phyloP scores from a whole-genome alignment of 1,139 yeast species.

The Geotrichum histeridarum region DNA sequence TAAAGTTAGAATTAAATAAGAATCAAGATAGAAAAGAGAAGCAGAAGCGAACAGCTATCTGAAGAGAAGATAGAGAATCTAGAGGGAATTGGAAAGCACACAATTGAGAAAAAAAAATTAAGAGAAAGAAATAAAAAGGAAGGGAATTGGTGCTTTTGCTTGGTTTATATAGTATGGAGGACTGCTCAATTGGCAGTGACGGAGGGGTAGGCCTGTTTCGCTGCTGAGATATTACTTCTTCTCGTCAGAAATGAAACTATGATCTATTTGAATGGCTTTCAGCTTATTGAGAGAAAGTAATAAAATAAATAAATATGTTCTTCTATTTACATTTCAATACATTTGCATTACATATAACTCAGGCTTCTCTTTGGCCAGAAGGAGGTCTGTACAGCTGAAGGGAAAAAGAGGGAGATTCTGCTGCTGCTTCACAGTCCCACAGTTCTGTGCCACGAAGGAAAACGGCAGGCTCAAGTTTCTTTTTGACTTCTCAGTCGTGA shows the following conservation, averaged over 20 bases:
- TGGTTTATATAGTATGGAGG: too few species aligned
- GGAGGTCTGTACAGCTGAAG: not conserved
- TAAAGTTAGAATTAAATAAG: not conserved
- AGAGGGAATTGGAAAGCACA: not conserved
- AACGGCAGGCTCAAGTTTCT: constrained; percentile 4
- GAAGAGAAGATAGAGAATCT: not conserved
- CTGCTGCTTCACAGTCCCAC: not conserved
- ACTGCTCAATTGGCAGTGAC: too few species aligned
- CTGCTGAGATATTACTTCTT: too few species aligned
- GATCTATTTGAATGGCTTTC: too few species aligned
- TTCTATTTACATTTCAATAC: too few species aligned
- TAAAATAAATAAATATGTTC: too few species aligned
- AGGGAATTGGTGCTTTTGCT: too few species aligned
- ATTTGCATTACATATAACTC: too few species aligned
- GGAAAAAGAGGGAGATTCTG: not conserved
- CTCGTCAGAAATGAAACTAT: too few species aligned
- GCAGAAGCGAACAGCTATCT: not conserved
- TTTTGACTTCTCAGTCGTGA: not conserved
- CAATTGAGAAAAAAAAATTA: not conserved
- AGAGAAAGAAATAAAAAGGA: not conserved
- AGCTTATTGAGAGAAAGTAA: too few species aligned
- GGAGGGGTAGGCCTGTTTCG: too few species aligned
- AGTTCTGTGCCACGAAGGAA: not conserved
- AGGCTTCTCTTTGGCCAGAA: too few species aligned
- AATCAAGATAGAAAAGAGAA: not conserved